Evolutionary conservation across 768 basidiomycete genomes (phyloP), one percentile per base, ranked within the genome.

Genomic region (Suillus luteus): DNA sequence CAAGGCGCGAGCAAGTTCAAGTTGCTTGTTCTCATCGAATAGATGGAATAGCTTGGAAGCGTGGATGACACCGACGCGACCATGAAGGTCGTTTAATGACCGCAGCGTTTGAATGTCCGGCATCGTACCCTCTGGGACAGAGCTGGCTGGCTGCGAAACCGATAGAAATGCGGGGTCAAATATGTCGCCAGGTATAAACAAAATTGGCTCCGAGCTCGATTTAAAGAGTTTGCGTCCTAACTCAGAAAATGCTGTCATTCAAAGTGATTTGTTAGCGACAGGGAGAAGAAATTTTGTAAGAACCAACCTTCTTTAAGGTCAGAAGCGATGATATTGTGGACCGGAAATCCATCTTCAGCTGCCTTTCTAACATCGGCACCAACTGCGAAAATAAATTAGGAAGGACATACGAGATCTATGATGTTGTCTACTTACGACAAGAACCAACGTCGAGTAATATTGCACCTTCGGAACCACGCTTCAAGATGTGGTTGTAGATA

Each of bases 151-250:
- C 2, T 73, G 68, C 1, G 69, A 66, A 8, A 76, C 73, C 8
- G 64, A 64, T 38, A 87, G 78, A 55, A 82, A 71, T 0, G 65
- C 64, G 12, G 78, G 70, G 63, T 86, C 80, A 60, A 88, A 82
- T 1, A 75, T 76, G 67, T 89, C 82, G 0, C 86, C 87, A 9
- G 78, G 71, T n/a, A 88, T 62, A 69, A 89, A 88, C 0, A 76
- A 70, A 0, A 78, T 82, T 0, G 83, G 83, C 44, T 81, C 77
- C 0, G 80, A 78, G 0, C 80, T 84, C 4, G 81, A 78, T 60
- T 71, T 80, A 77, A 87, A 89, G 15, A 88, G 74, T 41, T 83
- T 78, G 66, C 87, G 84, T 1, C 87, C 86, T 2, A 81, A 74
- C 2, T 83, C 76, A 84, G 85, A 87, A 67, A 84, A 88, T 8